Percentiles rank a stretch among this genome's conserved stretches.
phyloP scores from a whole-genome alignment of 352 stramenopile species.

The Globisporangium emineosum region DNA sequence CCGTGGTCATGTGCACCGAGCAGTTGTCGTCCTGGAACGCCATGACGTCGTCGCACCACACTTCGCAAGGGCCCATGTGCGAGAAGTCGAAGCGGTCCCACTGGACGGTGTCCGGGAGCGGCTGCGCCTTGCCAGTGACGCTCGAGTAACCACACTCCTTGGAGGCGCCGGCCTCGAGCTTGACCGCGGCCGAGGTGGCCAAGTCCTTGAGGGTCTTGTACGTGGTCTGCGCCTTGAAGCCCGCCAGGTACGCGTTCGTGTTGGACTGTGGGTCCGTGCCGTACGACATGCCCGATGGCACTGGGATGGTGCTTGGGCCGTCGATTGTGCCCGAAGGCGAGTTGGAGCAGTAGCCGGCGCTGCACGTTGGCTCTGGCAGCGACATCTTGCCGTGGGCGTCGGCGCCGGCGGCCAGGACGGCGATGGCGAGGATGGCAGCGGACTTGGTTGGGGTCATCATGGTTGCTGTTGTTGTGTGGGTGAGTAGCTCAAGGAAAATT shows the following conservation, averaged over 20 bases:
- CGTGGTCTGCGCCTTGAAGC: slow-evolving; percentile 22
- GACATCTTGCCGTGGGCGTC: slow-evolving; percentile 48
- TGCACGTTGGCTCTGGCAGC: slow-evolving; percentile 38
- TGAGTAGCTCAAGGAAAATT: neutral
- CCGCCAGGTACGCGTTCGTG: slow-evolving; percentile 23
- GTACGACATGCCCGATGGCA: slow-evolving; percentile 43
- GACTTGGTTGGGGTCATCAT: slow-evolving; percentile 37
- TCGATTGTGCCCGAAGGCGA: slow-evolving; percentile 42
- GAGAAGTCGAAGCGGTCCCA: slow-evolving; percentile 36
- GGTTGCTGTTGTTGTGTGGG: neutral
- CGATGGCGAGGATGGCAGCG: slow-evolving; percentile 16
- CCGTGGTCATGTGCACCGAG: slow-evolving; percentile 28
- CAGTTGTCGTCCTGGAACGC: slow-evolving; percentile 44
- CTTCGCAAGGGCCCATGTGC: slow-evolving; percentile 44
- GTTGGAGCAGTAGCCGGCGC: slow-evolving; percentile 31
- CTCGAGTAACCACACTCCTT: slow-evolving; percentile 41
- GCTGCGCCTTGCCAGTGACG: slow-evolving; percentile 26
- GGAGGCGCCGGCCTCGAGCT: slow-evolving; percentile 26
- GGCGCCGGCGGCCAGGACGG: slow-evolving; percentile 18
- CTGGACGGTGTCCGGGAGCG: slow-evolving; percentile 33
- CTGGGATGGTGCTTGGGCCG: slow-evolving; percentile 27
- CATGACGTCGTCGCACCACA: slow-evolving; percentile 46
- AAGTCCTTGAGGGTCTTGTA: slow-evolving; percentile 54
- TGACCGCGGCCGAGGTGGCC: slow-evolving; percentile 31
- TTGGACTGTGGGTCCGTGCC: slow-evolving; percentile 22